phyloP scores from a whole-genome alignment of 129 eudicot genomes.

The Flaveria sonorensis region DNA sequence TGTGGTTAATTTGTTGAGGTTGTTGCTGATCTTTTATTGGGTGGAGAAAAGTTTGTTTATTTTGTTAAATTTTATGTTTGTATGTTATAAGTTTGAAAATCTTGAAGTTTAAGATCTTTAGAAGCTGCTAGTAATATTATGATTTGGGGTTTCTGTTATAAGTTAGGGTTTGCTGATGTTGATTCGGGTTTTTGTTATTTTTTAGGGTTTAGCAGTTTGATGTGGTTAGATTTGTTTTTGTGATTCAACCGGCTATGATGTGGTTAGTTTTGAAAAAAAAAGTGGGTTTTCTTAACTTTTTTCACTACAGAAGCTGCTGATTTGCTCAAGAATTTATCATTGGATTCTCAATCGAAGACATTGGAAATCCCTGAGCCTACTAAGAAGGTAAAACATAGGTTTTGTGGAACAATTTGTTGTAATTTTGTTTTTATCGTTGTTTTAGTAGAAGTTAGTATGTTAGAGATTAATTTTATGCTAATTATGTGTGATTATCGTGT shows the following conservation, averaged over 20 bases:
- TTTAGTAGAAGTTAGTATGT: background rate
- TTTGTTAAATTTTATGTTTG: background rate
- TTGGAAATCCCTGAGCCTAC: slow-evolving; percentile 63
- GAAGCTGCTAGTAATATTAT: slow-evolving; percentile 7
- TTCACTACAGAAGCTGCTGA: slow-evolving; percentile 67
- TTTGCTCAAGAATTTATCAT: slow-evolving; percentile 71
- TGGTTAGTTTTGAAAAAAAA: background rate
- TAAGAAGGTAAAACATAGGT: slow-evolving; percentile 55
- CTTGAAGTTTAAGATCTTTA: background rate
- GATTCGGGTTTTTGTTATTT: background rate
- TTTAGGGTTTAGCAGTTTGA: background rate
- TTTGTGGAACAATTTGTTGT: background rate
- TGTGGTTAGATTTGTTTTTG: background rate
- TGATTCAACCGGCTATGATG: background rate
- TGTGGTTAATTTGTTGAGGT: background rate
- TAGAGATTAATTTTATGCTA: background rate
- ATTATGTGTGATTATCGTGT: slow-evolving; percentile 1
- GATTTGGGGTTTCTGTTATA: background rate
- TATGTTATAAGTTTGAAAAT: background rate
- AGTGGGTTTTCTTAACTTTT: slow-evolving; percentile 31
- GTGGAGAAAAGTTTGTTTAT: background rate
- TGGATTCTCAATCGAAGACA: slow-evolving; percentile 69
- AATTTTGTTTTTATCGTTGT: background rate
- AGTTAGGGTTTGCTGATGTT: background rate
- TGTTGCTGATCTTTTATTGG: background rate